Percentiles rank a stretch among this genome's conserved stretches.
Evolutionary conservation across 129 eudicot genomes (phyloP).

Genomic region (Gnaphalium uliginosum): DNA sequence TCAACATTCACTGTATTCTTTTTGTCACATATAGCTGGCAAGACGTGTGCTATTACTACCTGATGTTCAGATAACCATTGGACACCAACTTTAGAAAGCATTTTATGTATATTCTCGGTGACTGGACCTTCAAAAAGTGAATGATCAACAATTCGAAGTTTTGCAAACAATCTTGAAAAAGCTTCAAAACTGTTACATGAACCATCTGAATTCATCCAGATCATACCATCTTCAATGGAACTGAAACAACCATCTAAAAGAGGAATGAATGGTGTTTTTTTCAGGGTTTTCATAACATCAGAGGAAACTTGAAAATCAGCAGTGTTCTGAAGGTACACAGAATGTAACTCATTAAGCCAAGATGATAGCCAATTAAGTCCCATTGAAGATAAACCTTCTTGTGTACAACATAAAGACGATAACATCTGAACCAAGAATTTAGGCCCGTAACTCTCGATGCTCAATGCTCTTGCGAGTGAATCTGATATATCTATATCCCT

Average conservation of each 20-base stretch:
- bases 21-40: conserved; percentile 61
- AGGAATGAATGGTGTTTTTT: conserved; percentile 71
- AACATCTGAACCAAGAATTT: conserved; percentile 52
- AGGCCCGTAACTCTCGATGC: conserved; percentile 78
- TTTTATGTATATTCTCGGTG: conserved; percentile 43
- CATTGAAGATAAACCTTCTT: conserved; percentile 60
- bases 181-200: conserved; percentile 35
- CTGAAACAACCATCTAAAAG: conserved; percentile 64
- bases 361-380: conserved; percentile 74
- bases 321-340: conserved; percentile 34
- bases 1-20: conserved; percentile 35
- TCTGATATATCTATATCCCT: conserved; percentile 67
- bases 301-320: conserved; percentile 37
- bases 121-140: conserved; percentile 44
- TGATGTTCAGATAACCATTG: conserved; percentile 77
- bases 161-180: conserved; percentile 56
- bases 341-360: conserved; percentile 61
- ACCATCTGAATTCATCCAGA: conserved; percentile 68
- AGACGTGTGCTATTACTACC: conserved; percentile 60
- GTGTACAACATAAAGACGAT: conserved; percentile 51
- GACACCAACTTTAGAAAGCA: conserved; percentile 74
- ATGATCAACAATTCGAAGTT: conserved; percentile 68
- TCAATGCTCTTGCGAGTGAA: conserved; percentile 68
- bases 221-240: conserved; percentile 61
- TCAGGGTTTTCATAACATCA: conserved; percentile 47